Percentiles rank a stretch among this genome's conserved stretches.
Conservation (phyloP, 192 early-diverging fungal species). For the Funneliformis geosporum region DNA sequence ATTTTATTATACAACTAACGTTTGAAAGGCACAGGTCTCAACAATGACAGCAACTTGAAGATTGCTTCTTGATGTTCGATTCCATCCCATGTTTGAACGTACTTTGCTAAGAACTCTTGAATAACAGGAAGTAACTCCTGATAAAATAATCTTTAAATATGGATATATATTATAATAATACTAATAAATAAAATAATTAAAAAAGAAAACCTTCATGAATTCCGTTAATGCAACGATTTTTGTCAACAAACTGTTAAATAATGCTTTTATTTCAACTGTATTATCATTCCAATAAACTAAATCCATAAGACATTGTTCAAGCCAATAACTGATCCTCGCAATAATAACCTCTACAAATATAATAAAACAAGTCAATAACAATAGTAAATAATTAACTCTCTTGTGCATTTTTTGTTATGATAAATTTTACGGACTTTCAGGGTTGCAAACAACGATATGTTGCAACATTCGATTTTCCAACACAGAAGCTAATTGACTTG, state of each 20-base stretch:
- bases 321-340: conserved; percentile 47
- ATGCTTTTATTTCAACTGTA: conserved; percentile 27
- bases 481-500: conserved; percentile 49
- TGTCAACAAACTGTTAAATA: conserved; percentile 38
- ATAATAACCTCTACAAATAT: conserved; percentile 35
- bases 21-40: conserved; percentile 47
- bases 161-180: neutral
- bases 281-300: conserved; percentile 48
- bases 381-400: neutral
- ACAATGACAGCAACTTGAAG: conserved; percentile 47
- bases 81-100: conserved; percentile 51
- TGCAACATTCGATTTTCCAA: conserved; percentile 51
- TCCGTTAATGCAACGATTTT: conserved; percentile 44
- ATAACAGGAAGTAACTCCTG: conserved; percentile 53
- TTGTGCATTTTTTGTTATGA: conserved; percentile 21
- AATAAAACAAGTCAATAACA: neutral
- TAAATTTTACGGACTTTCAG: conserved; percentile 36
- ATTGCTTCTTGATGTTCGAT: conserved; percentile 46
- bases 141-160: neutral
- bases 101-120: conserved; percentile 49
- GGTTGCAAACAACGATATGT: conserved; percentile 49
- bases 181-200: neutral
- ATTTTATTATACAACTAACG: conserved; percentile 33
- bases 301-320: conserved; percentile 52
- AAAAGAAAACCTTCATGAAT: conserved; percentile 46